Conservation (phyloP, 1,284 basidiomycete genomes). For the Anthracocystis panici-leucophaei region DNA sequence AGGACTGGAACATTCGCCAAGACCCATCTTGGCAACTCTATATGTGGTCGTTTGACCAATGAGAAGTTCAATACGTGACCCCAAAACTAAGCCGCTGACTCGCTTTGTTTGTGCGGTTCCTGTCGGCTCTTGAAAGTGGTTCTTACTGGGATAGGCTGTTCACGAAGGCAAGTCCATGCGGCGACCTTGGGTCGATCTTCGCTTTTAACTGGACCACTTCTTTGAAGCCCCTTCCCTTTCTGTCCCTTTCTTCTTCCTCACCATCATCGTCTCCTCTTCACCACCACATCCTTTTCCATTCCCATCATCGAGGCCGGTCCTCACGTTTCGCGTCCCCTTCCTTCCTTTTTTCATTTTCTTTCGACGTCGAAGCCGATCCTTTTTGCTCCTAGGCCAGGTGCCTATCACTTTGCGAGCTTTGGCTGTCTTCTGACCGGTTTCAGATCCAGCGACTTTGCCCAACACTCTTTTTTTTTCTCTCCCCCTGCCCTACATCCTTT, state of each 20-base stretch:
- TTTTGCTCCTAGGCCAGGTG: conserved; percentile 21
- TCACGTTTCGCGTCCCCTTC: conserved; percentile 31
- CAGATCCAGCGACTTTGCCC: conserved; percentile 17
- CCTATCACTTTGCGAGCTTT: conserved; percentile 16
- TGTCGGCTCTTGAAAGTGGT: not conserved
- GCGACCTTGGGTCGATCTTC: too few species aligned
- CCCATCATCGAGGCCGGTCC: conserved; percentile 39
- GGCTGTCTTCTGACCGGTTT: conserved; percentile 25
- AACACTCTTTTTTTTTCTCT: conserved; percentile 12
- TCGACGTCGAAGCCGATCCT: conserved; percentile 21
- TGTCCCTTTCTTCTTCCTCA: conserved; percentile 7
- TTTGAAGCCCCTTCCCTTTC: not conserved
- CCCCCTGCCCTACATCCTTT: not conserved
- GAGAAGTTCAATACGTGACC: conserved; percentile 11
- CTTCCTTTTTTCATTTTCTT: conserved; percentile 21
- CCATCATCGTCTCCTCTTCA: conserved; percentile 18
- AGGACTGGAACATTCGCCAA: not conserved
- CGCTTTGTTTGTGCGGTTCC: conserved; percentile 12
- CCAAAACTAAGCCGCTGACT: not conserved
- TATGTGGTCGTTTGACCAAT: not conserved
- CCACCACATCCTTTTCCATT: not conserved
- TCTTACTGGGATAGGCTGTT: conserved; percentile 9
- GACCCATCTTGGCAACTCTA: not conserved
- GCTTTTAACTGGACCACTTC: conserved; percentile 4
- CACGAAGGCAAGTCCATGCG: not conserved